phyloP scores from a whole-genome alignment of 2,329 filamentous ascomycete genomes.

The Fusarium tricinctum region DNA sequence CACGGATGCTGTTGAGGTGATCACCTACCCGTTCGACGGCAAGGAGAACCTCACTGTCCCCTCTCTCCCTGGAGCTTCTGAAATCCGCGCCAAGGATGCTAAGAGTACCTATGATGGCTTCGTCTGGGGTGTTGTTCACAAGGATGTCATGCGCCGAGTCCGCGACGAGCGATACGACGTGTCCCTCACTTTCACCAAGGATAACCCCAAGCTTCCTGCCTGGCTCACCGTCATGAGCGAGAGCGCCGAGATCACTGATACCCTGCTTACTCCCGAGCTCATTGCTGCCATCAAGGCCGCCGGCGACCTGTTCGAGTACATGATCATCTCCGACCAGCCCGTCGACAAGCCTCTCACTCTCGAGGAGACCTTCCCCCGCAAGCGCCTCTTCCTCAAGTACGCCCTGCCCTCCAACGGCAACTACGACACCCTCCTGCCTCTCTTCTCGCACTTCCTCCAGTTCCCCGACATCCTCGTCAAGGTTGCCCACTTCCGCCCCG shows the following conservation, averaged over 20 bases:
- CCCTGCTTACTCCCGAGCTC: conserved; percentile 88
- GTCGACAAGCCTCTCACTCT: conserved; percentile 86
- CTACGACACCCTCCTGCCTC: conserved; percentile 76
- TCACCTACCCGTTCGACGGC: conserved; percentile 91
- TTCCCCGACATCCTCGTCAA: conserved; percentile 85
- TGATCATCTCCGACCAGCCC: conserved; percentile 92
- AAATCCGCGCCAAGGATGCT: conserved; percentile 66
- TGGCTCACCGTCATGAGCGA: conserved; percentile 98
- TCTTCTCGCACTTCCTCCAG: conserved; percentile 86
- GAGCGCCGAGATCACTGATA: conserved; percentile 92
- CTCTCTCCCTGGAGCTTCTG: conserved; percentile 69
- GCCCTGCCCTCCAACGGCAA: conserved; percentile 74
- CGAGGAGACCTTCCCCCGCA: conserved; percentile 85
- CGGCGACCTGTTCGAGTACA: conserved; percentile 83
- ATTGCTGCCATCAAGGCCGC: conserved; percentile 82
- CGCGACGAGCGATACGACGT: conserved; percentile 95
- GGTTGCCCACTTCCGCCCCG: conserved; percentile 86
- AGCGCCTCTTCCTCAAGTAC: conserved; percentile 86
- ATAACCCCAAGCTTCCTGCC: conserved; percentile 86
- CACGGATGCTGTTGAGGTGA: conserved; percentile 80
- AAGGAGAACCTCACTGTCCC: conserved; percentile 86
- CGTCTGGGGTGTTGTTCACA: conserved; percentile 96
- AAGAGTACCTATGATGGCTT: conserved; percentile 88
- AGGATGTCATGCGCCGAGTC: conserved; percentile 90
- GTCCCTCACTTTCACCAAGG: conserved; percentile 92